These are phyloP conservation scores for Globisporangium alternatum DNA, from an alignment of 352 stramenopile species.

Conservation along the genomic window DNA sequence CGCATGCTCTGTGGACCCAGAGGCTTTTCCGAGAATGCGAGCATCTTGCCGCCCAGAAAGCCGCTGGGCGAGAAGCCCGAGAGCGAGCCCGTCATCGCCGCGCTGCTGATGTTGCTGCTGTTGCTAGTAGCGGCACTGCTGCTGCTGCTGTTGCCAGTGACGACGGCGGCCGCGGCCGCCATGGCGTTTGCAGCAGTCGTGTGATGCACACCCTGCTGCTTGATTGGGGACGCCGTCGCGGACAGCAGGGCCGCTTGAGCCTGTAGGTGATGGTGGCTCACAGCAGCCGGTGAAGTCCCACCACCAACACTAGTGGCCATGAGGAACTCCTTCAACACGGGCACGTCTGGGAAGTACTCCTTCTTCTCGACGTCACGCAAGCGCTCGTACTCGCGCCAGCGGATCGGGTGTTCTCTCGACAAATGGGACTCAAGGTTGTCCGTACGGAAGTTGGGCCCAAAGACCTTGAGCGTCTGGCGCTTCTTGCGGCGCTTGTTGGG, in stretches of 20 bases:
- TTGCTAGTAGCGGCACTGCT: not conserved
- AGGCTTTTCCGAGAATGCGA: slow-evolving; percentile 16
- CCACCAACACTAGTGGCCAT: slow-evolving; percentile 2
- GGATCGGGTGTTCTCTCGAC: slow-evolving; percentile 41
- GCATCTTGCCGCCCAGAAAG: slow-evolving; percentile 18
- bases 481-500: slow-evolving; percentile 45
- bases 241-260: not conserved
- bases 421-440: slow-evolving; percentile 58
- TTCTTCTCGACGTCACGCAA: slow-evolving; percentile 45
- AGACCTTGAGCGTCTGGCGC: slow-evolving; percentile 58
- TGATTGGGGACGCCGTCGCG: not conserved
- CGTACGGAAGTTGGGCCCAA: slow-evolving; percentile 54
- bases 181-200: slow-evolving; percentile 2
- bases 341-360: slow-evolving; percentile 37
- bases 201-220: slow-evolving; percentile 4
- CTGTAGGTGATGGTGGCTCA: not conserved
- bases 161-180: not conserved
- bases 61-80: slow-evolving; percentile 17
- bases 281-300: not conserved
- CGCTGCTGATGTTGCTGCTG: not conserved
- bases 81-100: not conserved
- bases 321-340: slow-evolving; percentile 26
- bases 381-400: slow-evolving; percentile 51
- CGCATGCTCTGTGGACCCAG: slow-evolving; percentile 14
- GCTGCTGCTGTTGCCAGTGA: not conserved